Evolutionary conservation across 2,329 filamentous ascomycete species (phyloP).

Genomic region (Aspergillus sp.): DNA sequence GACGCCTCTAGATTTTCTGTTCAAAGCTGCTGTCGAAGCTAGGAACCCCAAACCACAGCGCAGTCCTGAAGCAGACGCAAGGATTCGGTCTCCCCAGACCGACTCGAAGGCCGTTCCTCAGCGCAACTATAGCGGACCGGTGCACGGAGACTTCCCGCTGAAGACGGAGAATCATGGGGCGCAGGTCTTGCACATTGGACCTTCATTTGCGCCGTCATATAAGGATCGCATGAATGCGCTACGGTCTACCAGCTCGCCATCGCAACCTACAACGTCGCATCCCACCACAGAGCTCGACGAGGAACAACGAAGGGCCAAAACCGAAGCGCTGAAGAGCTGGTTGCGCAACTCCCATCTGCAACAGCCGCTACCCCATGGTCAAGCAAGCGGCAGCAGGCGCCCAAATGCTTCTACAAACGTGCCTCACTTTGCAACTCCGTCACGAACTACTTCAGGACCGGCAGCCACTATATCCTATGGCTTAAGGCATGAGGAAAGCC

Average conservation of each 20-base stretch:
- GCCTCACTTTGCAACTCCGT: conserved; percentile 22
- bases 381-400: conserved; percentile 11
- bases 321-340: conserved; percentile 37
- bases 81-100: conserved; percentile 44
- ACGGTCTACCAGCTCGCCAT: conserved; percentile 27
- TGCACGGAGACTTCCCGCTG: conserved; percentile 53
- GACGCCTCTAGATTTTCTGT: conserved; percentile 82
- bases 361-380: conserved; percentile 18
- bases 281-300: conserved; percentile 23
- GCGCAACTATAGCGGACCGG: conserved; percentile 37
- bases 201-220: conserved; percentile 56
- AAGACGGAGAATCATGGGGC: conserved; percentile 57
- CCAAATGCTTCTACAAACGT: conserved; percentile 11
- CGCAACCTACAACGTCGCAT: conserved; percentile 20
- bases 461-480: conserved; percentile 15
- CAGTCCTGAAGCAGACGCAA: conserved; percentile 29
- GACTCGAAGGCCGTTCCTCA: conserved; percentile 31
- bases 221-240: conserved; percentile 38
- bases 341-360: conserved; percentile 35
- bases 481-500: conserved; percentile 9
- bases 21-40: conserved; percentile 68
- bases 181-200: conserved; percentile 48
- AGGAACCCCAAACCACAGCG: conserved; percentile 47
- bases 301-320: conserved; percentile 34
- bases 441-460: conserved; percentile 27